These are phyloP conservation scores for Dissophora ornata DNA, from an alignment of 192 early-diverging fungal species.

Conservation along the genomic window DNA sequence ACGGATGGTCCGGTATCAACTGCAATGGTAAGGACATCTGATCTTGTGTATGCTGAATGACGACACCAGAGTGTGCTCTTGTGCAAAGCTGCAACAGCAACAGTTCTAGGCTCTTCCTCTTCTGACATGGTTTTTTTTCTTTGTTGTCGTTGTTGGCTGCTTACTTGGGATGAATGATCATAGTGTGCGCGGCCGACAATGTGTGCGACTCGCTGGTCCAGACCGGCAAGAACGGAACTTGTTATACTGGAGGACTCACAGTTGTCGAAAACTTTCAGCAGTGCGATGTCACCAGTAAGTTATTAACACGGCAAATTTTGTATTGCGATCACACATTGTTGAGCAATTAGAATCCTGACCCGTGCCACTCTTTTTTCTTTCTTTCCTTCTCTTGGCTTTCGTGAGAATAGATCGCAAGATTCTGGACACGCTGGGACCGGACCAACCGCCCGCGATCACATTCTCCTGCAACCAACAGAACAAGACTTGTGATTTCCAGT, in stretches of 20 bases:
- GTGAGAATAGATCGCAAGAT: constrained; percentile 73
- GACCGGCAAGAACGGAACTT: constrained; percentile 77
- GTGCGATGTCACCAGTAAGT: constrained; percentile 79
- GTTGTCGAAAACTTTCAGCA: constrained; percentile 76
- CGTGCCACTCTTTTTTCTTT: not conserved
- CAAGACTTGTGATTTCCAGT: constrained; percentile 79
- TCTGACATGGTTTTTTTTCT: no score
- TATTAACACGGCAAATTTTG: not conserved
- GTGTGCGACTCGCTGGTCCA: constrained; percentile 76
- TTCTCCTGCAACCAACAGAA: constrained; percentile 73
- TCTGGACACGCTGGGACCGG: constrained; percentile 67
- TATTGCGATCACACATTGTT: not conserved
- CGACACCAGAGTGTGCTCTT: not conserved
- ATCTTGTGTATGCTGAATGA: not conserved
- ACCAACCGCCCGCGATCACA: constrained; percentile 78
- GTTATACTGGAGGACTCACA: constrained; percentile 78
- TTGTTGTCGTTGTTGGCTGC: no score
- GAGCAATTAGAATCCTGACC: no score
- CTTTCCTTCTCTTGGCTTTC: not conserved
- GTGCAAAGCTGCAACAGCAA: no score
- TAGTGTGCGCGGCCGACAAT: constrained; percentile 70
- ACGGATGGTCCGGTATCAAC: constrained; percentile 93
- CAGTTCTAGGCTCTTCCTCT: no score
- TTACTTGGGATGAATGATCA: no score
- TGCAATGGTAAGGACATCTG: constrained; percentile 71